Conservation (phyloP, 1,284 basidiomycete species). For the Chondrostereum purpureum region DNA sequence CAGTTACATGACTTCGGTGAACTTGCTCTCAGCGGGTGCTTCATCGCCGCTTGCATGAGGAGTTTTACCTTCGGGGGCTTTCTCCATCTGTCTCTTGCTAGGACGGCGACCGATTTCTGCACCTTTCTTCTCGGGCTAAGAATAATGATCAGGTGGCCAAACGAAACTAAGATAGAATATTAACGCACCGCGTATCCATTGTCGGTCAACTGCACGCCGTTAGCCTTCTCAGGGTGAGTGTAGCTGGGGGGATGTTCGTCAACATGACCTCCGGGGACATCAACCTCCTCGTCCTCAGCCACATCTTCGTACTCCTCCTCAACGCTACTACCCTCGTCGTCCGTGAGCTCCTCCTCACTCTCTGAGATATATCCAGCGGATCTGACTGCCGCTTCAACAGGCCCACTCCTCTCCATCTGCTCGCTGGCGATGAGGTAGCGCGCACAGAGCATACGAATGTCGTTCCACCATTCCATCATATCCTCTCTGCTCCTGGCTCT, state of each 20-base stretch:
- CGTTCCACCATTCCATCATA: conserved; percentile 99
- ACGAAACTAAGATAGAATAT: conserved; percentile 6
- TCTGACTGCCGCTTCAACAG: conserved; percentile 89
- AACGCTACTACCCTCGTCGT: conserved; percentile 67
- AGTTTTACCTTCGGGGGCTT: conserved; percentile 53
- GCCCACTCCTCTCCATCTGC: conserved; percentile 88
- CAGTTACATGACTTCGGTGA: conserved; percentile 27
- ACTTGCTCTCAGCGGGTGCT: conserved; percentile 28
- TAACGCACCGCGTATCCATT: conserved; percentile 70
- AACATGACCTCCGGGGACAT: conserved; percentile 20
- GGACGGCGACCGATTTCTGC: conserved; percentile 34
- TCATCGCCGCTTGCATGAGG: conserved; percentile 24
- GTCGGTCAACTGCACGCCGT: conserved; percentile 47
- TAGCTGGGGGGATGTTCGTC: conserved; percentile 46
- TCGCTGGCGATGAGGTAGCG: conserved; percentile 94
- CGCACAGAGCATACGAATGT: conserved; percentile 93
- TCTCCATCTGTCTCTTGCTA: conserved; percentile 62
- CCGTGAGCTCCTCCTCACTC: conserved; percentile 65
- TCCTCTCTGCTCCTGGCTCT: conserved; percentile 87
- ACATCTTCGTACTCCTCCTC: conserved; percentile 53
- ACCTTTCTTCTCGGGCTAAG: conserved; percentile 34
- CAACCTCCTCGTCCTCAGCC: conserved; percentile 28
- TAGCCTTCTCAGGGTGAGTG: conserved; percentile 29
- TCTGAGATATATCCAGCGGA: conserved; percentile 81
- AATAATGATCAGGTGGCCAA: background rate